A percentile compares a stretch with the other conserved stretches of the same genome.
phyloP scores from a whole-genome alignment of 352 stramenopile species.

The Peronospora destructor region DNA sequence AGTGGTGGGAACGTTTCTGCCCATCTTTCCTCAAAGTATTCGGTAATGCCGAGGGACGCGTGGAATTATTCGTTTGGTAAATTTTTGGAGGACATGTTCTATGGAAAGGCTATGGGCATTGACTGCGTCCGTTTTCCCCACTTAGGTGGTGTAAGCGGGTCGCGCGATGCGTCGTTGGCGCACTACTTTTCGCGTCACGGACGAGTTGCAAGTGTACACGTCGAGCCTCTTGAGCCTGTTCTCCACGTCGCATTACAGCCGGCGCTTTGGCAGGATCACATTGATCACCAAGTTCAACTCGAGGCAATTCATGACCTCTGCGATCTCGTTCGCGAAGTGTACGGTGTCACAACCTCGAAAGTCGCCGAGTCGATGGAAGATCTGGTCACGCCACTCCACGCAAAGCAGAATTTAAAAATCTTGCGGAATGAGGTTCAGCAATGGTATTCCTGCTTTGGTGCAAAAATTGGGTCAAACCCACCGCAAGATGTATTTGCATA shows the following conservation, averaged over 20 bases:
- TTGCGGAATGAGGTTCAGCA: slow-evolving; percentile 76
- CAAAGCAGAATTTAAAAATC: slow-evolving; percentile 67
- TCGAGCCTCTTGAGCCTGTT: slow-evolving; percentile 73
- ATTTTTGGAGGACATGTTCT: slow-evolving; percentile 81
- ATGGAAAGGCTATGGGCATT: slow-evolving; percentile 69
- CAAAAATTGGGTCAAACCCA: slow-evolving; percentile 62
- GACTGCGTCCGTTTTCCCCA: slow-evolving; percentile 66
- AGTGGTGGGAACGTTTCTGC: slow-evolving; percentile 11
- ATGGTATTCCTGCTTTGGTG: slow-evolving; percentile 76
- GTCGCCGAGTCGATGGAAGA: slow-evolving; percentile 71
- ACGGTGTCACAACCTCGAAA: slow-evolving; percentile 68
- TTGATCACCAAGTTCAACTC: slow-evolving; percentile 59
- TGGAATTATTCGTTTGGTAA: slow-evolving; percentile 87
- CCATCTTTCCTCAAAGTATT: slow-evolving; percentile 48
- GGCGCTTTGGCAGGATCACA: slow-evolving; percentile 73
- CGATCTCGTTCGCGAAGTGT: slow-evolving; percentile 66
- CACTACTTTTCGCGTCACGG: slow-evolving; percentile 73
- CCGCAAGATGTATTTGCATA: slow-evolving; percentile 72
- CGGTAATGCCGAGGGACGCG: slow-evolving; percentile 50
- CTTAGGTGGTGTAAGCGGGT: slow-evolving; percentile 42
- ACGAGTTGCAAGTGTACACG: slow-evolving; percentile 69
- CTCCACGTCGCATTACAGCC: slow-evolving; percentile 78
- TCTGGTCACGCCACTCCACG: slow-evolving; percentile 55
- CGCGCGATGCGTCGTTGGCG: slow-evolving; percentile 59
- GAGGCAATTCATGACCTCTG: slow-evolving; percentile 68